Base-by-base conservation (phyloP, 345 rosid genomes). In the Geranium brycei region DNA sequence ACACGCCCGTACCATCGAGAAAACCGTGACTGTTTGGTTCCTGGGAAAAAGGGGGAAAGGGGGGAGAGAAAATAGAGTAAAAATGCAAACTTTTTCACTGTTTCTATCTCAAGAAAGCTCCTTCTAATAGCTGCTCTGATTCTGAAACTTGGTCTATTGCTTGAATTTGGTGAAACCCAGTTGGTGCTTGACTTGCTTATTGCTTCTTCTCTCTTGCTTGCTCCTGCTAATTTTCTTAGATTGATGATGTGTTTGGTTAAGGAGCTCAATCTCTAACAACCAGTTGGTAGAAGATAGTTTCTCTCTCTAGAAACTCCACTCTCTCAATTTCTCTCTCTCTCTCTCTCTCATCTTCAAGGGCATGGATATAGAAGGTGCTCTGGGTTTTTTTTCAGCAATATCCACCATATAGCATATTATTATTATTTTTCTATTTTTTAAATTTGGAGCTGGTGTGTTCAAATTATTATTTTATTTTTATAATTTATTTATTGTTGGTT, bases 241-340 rank as follows among this genome's bases (percentile, higher is more conserved):
- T 71, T 62, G 38, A 60, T 31, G 60, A 13, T 51, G 2, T 60
- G 70, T 83, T 79, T 86, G 86, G 91, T 88, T 80, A 71, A 79
- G 77, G 82, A 76, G 82, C 77, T 82, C 83, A 76, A 82, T 89
- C 88, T 73, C 77, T 83, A 76, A 86, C 85, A 23, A 92, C 90
- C 88, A 90, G 99, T 86, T 83, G 97, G 99, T 88, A 66, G 91
- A 91, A 87, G 97, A 87, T 90, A 86, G 75, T 79, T 80, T 31
- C 61, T 47, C 61, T 69, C 64, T 55, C 62, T 61, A 55, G n/a
- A 30, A 17, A 41, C 19, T 19, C 57, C 57, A 62, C 75, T 62
- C 66, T 56, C 64, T 58, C 57, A 47, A 8, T 51, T 62, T 62
- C 53, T 51, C 40, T 64, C 70, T 51, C 63, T 32, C 69, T 71